Evolutionary conservation across 2,329 filamentous ascomycete species (phyloP), one percentile per base, ranked within the genome.

Genomic region (Lachnellula arida): DNA sequence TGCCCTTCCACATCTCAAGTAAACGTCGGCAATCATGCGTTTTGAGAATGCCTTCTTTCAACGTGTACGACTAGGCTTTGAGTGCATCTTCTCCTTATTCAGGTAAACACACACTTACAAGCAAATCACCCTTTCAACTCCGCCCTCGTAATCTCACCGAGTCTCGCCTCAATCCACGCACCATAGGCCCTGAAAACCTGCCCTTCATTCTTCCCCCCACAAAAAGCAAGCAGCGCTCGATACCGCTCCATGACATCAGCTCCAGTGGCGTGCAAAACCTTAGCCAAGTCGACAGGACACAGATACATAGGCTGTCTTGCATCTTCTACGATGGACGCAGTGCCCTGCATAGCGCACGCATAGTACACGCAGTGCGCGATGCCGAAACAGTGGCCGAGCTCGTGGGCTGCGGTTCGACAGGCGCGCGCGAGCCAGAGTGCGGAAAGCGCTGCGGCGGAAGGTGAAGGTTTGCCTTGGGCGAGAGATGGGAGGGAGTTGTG

Each of bases 321-420:
- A 64, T 87, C 84, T 66, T 87, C 85, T 0, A 69, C 72, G 40
- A 85, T 72, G 1, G 76, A 74, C 0, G 78, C 77, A 0, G 81
- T 83, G 4, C 80, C 76, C 65, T 87, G 84, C 83, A 87, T 85
- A 2, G 77, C 74, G 61, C 84, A 88, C 0, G 84, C 81, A 61
- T 82, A 86, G 63, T 83, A 87, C 0, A 79, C 72, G 65, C 86
- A 89, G 65, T 89, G 86, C 7, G 70, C 85, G 14, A 89, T 74
- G 0, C 81, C 82, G 39, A 89, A 78, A 64, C 85, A 89, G 67
- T 88, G 86, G 0, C 84, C 82, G 0, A 89, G 69, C 64, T 89
- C 86, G 65, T 89, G 86, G 1, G 77, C 76, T 1, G 78, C 79
- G 0, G 85, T 87, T 49, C 78, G 78, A 51, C 75, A 82, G 2